Conservation (phyloP, 805 yeast species). For the Saccharomycopsis sp. region DNA sequence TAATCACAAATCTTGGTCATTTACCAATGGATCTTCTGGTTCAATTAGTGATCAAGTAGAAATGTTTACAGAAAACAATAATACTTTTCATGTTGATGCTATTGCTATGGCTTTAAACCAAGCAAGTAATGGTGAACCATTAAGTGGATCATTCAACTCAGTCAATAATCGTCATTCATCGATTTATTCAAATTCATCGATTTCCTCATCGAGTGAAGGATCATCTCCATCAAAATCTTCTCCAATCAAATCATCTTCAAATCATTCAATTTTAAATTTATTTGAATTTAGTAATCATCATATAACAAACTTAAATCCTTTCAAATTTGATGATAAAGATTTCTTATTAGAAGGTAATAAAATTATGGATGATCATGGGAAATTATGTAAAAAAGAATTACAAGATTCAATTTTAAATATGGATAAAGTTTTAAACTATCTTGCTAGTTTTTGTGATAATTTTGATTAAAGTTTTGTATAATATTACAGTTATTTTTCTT, state of each 20-base stretch:
- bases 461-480: not conserved
- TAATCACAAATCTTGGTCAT: too few species aligned
- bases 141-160: not conserved
- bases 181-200: constrained; percentile 3
- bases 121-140: too few species aligned
- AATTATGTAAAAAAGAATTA: constrained; percentile 1
- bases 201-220: constrained; percentile 4
- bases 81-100: too few species aligned
- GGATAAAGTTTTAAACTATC: constrained; percentile 3
- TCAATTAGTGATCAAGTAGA: too few species aligned
- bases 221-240: not conserved
- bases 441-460: constrained; percentile 8
- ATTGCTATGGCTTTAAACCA: too few species aligned
- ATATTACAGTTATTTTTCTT: not conserved
- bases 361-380: constrained; percentile 10
- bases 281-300: constrained; percentile 8
- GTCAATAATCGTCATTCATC: constrained; percentile 4
- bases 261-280: constrained; percentile 6
- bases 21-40: too few species aligned
- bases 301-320: constrained; percentile 12
- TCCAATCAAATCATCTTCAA: too few species aligned
- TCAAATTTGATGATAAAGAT: constrained; percentile 11
- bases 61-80: too few species aligned
- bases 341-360: constrained; percentile 7
- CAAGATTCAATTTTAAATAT: not conserved